These are phyloP conservation scores for Naganishia antarctica DNA, from an alignment of 768 basidiomycete genomes.

Conservation along the genomic window DNA sequence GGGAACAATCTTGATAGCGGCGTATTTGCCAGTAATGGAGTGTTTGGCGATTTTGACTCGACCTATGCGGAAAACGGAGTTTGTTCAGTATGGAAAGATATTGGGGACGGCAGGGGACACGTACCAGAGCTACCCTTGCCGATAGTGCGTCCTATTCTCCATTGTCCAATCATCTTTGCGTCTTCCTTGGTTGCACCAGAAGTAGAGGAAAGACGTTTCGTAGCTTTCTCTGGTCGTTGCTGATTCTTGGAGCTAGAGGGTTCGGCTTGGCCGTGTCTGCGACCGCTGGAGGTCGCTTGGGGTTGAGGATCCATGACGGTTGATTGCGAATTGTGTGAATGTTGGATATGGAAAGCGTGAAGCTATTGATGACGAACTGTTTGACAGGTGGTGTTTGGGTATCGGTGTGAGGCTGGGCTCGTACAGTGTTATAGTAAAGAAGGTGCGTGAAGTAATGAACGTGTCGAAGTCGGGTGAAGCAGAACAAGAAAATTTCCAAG, in stretches of 20 bases:
- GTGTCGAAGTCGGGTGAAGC: slow-evolving; percentile 7
- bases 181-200: slow-evolving; percentile 35
- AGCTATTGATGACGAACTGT: not conserved
- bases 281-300: slow-evolving; percentile 7
- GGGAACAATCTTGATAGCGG: slow-evolving; percentile 90
- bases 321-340: not conserved
- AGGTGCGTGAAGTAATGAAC: slow-evolving; percentile 10
- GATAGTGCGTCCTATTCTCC: slow-evolving; percentile 80
- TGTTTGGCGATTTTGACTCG: slow-evolving; percentile 85
- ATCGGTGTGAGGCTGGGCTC: slow-evolving; percentile 12
- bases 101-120: slow-evolving; percentile 30
- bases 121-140: slow-evolving; percentile 74
- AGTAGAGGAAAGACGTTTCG: slow-evolving; percentile 14
- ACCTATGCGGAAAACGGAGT: slow-evolving; percentile 54
- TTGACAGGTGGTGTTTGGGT: not conserved
- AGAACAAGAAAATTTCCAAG: not conserved
- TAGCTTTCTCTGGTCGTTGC: slow-evolving; percentile 1
- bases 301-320: slow-evolving; percentile 5
- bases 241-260: slow-evolving; percentile 1
- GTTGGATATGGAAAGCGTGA: not conserved
- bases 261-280: not conserved
- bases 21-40: slow-evolving; percentile 78
- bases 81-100: not conserved
- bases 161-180: slow-evolving; percentile 60
- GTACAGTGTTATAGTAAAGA: slow-evolving; percentile 2